These are phyloP conservation scores for Phytopythium vexans DNA, from an alignment of 352 stramenopile species.

Conservation along the genomic window DNA sequence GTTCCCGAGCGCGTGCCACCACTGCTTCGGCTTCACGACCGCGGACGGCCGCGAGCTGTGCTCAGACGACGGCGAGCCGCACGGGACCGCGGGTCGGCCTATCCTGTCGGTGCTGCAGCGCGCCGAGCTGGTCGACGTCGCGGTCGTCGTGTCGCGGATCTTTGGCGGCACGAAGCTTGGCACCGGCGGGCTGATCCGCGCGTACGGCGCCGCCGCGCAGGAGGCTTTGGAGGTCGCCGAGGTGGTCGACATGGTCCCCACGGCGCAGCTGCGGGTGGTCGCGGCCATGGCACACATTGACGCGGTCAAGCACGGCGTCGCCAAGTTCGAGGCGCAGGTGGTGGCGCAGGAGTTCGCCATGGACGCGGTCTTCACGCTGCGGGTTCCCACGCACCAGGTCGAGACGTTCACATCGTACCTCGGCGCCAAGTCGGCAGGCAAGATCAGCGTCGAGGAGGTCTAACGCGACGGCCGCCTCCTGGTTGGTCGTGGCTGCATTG, in stretches of 20 bases:
- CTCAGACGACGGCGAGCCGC: slow-evolving; percentile 76
- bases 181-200: slow-evolving; percentile 66
- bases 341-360: slow-evolving; percentile 28
- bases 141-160: slow-evolving; percentile 67
- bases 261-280: slow-evolving; percentile 22
- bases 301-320: slow-evolving; percentile 45
- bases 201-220: slow-evolving; percentile 60
- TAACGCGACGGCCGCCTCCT: neutral
- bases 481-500: no score
- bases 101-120: slow-evolving; percentile 60
- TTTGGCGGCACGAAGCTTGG: slow-evolving; percentile 76
- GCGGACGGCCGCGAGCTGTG: slow-evolving; percentile 49
- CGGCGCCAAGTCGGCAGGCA: slow-evolving; percentile 42
- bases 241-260: slow-evolving; percentile 53
- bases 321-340: slow-evolving; percentile 39
- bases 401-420: slow-evolving; percentile 36
- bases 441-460: slow-evolving; percentile 18
- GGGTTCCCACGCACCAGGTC: slow-evolving; percentile 26
- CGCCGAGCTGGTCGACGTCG: slow-evolving; percentile 64
- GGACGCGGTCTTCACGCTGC: slow-evolving; percentile 40
- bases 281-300: slow-evolving; percentile 34
- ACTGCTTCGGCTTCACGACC: slow-evolving; percentile 69
- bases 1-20: slow-evolving; percentile 61
- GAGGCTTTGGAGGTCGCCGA: slow-evolving; percentile 48
- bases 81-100: slow-evolving; percentile 64